Percentiles rank a stretch among this genome's conserved stretches.
phyloP scores from a whole-genome alignment of 2,329 filamentous ascomycete species.

The Acephala macrosclerotiorum region DNA sequence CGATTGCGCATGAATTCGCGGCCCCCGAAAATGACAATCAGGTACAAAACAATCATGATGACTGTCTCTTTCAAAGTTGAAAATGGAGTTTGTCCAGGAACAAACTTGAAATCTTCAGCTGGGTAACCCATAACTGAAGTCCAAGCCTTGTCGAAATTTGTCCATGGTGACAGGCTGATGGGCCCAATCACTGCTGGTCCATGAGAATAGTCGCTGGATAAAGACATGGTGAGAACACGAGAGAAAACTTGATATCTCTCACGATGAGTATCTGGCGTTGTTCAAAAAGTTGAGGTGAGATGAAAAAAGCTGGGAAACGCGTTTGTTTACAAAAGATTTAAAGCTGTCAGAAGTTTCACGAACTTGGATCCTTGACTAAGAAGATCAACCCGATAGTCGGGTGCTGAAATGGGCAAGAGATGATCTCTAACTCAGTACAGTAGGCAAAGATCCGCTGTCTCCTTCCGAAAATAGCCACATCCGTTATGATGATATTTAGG shows the following conservation, averaged over 20 bases:
- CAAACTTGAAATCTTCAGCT: constrained; percentile 35
- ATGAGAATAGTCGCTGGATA: constrained; percentile 17
- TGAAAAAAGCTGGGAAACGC: constrained; percentile 6
- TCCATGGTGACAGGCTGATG: constrained; percentile 35
- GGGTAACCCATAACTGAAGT: constrained; percentile 33
- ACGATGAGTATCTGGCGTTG: not conserved
- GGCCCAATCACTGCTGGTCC: constrained; percentile 23
- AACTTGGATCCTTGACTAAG: constrained; percentile 14
- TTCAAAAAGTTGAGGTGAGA: constrained; percentile 2
- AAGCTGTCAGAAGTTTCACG: constrained; percentile 2
- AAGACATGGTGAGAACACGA: constrained; percentile 28
- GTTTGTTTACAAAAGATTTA: constrained; percentile 22
- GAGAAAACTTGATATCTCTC: not conserved
- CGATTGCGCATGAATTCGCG: constrained; percentile 39
- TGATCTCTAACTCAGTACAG: constrained; percentile 12
- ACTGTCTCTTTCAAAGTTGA: constrained; percentile 37
- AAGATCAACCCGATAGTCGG: constrained; percentile 13
- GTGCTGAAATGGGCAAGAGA: not conserved
- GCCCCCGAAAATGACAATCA: constrained; percentile 38
- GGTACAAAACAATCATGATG: constrained; percentile 35
- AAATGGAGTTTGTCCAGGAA: constrained; percentile 34
- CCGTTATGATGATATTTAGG: constrained; percentile 20
- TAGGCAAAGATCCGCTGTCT: constrained; percentile 4
- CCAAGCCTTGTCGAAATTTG: constrained; percentile 34
- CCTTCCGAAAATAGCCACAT: constrained; percentile 16